Evolutionary conservation across 345 rosid species (phyloP), one percentile per base, ranked within the genome.

Genomic region (Lumnitzera racemosa): DNA sequence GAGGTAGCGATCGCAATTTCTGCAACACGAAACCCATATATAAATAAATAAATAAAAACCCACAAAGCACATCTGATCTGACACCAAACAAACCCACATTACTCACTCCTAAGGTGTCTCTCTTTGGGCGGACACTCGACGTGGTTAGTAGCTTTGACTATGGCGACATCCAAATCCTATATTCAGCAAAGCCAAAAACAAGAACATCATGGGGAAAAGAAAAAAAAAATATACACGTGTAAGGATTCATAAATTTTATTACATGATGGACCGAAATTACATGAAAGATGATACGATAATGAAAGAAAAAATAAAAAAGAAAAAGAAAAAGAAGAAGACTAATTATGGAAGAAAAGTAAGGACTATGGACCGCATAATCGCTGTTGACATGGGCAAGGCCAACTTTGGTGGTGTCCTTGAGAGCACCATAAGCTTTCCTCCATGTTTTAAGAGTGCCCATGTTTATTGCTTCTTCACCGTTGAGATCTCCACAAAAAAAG

Each of bases 351-450:
- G 51, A 25, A 24, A 41, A 67, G 64, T 47, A 51, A 46, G 27
- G 74, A 94, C 99, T 47, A 51, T 47, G 27, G 74, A 94, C 99
- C 76, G 99, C 96, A 61, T 75, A 95, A 68, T 90, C 98, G 78
- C 96, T 88, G 78, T 95, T 95, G 76, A 95, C 98, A 57, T 94
- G 99, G 68, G 96, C 98, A 58, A 95, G 90, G 47, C 99, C 99
- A 82, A 95, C 98, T 90, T 95, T 95, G 74, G 99, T 95, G 81
- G 84, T 53, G 62, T 95, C 98, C 67, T 95, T 95, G 76, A 95
- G 74, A 56, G 98, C 99, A 50, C 98, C 99, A 48, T 87, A 95
- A 49, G 98, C 98, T 67, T 79, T 88, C 56, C 98, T 81, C 96
- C 96, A 95, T 20, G 95, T 80, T 79, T 90, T 97, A 23, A 95